These are phyloP conservation scores for Zarea fungicola DNA, from an alignment of 2,329 filamentous ascomycete species.

Conservation along the genomic window DNA sequence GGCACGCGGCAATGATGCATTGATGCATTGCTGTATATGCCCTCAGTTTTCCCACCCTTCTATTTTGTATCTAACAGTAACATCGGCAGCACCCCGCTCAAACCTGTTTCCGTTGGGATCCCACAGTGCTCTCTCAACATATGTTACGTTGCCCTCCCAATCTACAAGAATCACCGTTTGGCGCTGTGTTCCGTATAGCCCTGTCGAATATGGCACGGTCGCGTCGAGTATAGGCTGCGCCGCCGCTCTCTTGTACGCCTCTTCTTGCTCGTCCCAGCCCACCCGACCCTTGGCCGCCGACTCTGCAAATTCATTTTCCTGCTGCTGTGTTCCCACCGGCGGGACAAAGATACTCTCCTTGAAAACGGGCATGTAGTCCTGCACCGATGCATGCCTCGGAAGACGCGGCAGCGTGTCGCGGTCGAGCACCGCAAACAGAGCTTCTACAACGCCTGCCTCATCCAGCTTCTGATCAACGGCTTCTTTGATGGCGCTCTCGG, in stretches of 20 bases:
- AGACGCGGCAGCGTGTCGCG: constrained; percentile 48
- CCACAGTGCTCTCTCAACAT: constrained; percentile 55
- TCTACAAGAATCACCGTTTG: constrained; percentile 59
- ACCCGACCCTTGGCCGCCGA: not conserved
- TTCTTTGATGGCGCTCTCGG: constrained; percentile 38
- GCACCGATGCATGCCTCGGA: constrained; percentile 37
- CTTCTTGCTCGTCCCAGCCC: not conserved
- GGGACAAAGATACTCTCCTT: constrained; percentile 43
- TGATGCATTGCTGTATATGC: too few relatives aligned
- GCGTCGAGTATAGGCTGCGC: constrained; percentile 14
- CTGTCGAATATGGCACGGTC: constrained; percentile 46
- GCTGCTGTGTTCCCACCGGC: constrained; percentile 44
- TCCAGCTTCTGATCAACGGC: constrained; percentile 30
- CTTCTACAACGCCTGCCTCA: constrained; percentile 45
- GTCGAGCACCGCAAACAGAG: constrained; percentile 51
- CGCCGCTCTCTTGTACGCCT: constrained; percentile 27
- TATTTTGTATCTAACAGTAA: constrained; percentile 51
- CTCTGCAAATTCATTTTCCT: constrained; percentile 26
- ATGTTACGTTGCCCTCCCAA: constrained; percentile 57
- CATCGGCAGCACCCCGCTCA: constrained; percentile 49
- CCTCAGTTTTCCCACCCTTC: constrained; percentile 42
- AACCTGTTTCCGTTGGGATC: constrained; percentile 53
- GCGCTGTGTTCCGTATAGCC: constrained; percentile 60
- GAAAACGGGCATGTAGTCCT: constrained; percentile 1
- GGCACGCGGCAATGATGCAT: too few relatives aligned